Evolutionary conservation across 176 grass and related monocot species (phyloP).

Genomic region (Musa schizocarpa): DNA sequence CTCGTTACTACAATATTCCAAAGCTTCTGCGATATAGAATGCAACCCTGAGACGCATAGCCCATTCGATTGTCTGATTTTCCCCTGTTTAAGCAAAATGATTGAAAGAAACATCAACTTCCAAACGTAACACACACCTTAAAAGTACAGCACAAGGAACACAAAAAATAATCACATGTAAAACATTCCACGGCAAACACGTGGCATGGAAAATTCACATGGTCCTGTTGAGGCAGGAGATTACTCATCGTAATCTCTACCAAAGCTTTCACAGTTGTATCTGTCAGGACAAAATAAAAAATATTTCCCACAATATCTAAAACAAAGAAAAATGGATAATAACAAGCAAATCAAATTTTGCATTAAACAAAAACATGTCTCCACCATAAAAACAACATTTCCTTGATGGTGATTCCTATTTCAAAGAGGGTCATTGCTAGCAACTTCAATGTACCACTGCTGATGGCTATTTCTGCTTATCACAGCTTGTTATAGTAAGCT

Average conservation of each 20-base stretch:
- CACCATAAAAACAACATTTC: neutral
- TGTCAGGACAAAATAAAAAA: too few species aligned
- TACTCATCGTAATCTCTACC: too few species aligned
- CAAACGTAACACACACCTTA: neutral
- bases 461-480: neutral
- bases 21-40: constrained; percentile 69
- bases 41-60: constrained; percentile 94
- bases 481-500: neutral
- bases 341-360: neutral
- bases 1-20: constrained; percentile 69
- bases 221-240: too few species aligned
- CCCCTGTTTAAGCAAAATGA: constrained; percentile 37
- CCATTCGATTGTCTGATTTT: constrained; percentile 97
- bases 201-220: neutral
- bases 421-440: too few species aligned
- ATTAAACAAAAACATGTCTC: neutral
- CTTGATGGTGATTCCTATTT: neutral
- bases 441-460: neutral
- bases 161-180: neutral
- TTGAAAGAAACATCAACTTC: constrained; percentile 14
- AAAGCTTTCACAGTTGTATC: too few species aligned
- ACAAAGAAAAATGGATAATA: too few species aligned
- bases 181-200: neutral
- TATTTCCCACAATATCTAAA: too few species aligned
- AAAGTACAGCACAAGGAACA: neutral